Conservation (phyloP, 164 flowering plant genomes). For the Kingdonia uniflora region DNA sequence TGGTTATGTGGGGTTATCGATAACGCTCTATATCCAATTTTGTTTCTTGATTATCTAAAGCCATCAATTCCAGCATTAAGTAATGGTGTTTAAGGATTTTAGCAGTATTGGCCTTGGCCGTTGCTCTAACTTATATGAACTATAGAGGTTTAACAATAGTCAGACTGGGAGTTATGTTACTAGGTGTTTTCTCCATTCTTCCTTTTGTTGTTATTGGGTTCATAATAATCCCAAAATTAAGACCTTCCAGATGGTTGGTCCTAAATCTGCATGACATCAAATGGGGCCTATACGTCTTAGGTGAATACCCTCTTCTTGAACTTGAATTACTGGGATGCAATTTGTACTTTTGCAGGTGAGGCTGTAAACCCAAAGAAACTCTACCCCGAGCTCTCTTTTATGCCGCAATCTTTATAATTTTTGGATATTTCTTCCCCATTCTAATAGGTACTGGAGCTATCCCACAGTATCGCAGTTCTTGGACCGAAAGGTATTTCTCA, state of each 20-base stretch:
- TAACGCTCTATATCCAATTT: slow-evolving; percentile 48
- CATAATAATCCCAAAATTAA: slow-evolving; percentile 32
- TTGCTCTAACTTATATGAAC: slow-evolving; percentile 38
- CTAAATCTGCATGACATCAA: slow-evolving; percentile 28
- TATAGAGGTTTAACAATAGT: slow-evolving; percentile 48
- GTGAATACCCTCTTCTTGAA: slow-evolving; percentile 60
- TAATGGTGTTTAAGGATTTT: too few species aligned
- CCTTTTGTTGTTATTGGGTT: slow-evolving; percentile 49
- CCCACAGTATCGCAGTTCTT: slow-evolving; percentile 23
- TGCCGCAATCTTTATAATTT: slow-evolving; percentile 38
- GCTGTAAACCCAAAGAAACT: slow-evolving; percentile 39
- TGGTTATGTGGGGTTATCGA: slow-evolving; percentile 66
- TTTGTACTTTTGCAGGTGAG: slow-evolving; percentile 52
- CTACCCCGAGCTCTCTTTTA: slow-evolving; percentile 40
- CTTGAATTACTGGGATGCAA: slow-evolving; percentile 52
- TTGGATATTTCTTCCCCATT: slow-evolving; percentile 41
- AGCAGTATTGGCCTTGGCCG: slow-evolving; percentile 31
- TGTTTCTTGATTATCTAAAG: slow-evolving; percentile 47
- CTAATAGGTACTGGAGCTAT: slow-evolving; percentile 40
- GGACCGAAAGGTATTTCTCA: slow-evolving; percentile 51
- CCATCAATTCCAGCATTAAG: slow-evolving; percentile 29
- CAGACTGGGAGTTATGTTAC: slow-evolving; percentile 34
- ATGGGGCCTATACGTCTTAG: slow-evolving; percentile 39
- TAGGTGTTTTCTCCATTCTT: slow-evolving; percentile 37
- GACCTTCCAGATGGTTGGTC: slow-evolving; percentile 40